Conservation (phyloP, 2,329 filamentous ascomycete species). For the Stemphylium beticola region DNA sequence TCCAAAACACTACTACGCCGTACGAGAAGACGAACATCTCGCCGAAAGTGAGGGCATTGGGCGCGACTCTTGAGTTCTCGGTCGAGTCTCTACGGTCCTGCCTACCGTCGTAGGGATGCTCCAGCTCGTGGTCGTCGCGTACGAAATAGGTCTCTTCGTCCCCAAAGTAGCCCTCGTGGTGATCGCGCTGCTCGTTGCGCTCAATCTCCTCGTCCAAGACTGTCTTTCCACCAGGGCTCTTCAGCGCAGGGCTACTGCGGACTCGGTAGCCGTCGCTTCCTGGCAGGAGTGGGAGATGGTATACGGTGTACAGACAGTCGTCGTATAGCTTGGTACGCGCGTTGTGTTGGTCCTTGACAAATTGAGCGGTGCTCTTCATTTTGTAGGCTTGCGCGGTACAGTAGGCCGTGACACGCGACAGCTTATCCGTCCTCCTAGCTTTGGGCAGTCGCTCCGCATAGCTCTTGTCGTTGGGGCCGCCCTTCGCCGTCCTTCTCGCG, state of each 20-base stretch:
- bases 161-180: conserved; percentile 89
- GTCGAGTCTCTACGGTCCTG: conserved; percentile 29
- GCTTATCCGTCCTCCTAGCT: conserved; percentile 80
- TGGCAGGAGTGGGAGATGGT: conserved; percentile 86
- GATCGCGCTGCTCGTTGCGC: conserved; percentile 84
- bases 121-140: conserved; percentile 40
- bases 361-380: conserved; percentile 84
- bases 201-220: conserved; percentile 96
- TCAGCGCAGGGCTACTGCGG: conserved; percentile 87
- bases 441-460: conserved; percentile 95
- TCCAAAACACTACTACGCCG: conserved; percentile 98
- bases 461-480: conserved; percentile 74
- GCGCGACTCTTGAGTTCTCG: conserved; percentile 60
- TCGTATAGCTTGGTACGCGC: conserved; percentile 97
- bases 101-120: conserved; percentile 27
- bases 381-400: conserved; percentile 95
- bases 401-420: conserved; percentile 91
- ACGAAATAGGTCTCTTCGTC: conserved; percentile 67
- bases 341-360: conserved; percentile 84
- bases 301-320: conserved; percentile 94
- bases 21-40: conserved; percentile 99
- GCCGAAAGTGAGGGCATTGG: conserved; percentile 79
- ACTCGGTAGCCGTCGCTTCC: conserved; percentile 87
- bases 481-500: conserved; percentile 68
- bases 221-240: conserved; percentile 90